Percentiles rank a stretch among this genome's conserved stretches.
Conservation (phyloP, 1,284 basidiomycete species). For the Ceratobasidium sp. region DNA sequence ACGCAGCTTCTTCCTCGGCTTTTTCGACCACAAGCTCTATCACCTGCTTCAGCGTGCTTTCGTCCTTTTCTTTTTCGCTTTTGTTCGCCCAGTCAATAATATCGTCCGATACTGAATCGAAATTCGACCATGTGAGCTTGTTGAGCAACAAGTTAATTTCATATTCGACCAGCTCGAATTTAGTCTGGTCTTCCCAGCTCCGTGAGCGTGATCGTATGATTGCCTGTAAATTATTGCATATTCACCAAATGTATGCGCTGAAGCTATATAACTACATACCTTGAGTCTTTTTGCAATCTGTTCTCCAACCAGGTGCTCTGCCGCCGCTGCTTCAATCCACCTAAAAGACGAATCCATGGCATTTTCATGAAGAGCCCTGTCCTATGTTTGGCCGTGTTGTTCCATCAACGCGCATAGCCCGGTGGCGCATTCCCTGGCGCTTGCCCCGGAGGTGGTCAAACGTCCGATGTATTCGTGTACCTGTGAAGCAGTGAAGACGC, state of each 20-base stretch:
- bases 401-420: neutral
- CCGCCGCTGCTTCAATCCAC: neutral
- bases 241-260: neutral
- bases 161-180: slow-evolving; percentile 85
- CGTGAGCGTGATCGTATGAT: neutral
- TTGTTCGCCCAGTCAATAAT: slow-evolving; percentile 84
- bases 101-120: slow-evolving; percentile 94
- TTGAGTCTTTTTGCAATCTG: neutral
- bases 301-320: neutral
- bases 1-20: slow-evolving; percentile 96
- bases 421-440: neutral
- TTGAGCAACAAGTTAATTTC: slow-evolving; percentile 96
- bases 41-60: slow-evolving; percentile 93
- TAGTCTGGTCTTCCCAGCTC: neutral
- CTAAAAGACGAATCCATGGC: neutral
- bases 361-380: neutral
- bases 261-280: neutral
- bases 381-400: neutral
- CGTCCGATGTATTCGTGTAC: no score
- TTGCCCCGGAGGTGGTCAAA: no score
- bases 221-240: neutral
- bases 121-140: slow-evolving; percentile 97
- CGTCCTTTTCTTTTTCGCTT: slow-evolving; percentile 92
- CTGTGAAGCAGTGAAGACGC: no score
- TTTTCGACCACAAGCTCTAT: slow-evolving; percentile 97